These are phyloP conservation scores for Lojkania enalia DNA, from an alignment of 2,329 filamentous ascomycete species.

Conservation along the genomic window DNA sequence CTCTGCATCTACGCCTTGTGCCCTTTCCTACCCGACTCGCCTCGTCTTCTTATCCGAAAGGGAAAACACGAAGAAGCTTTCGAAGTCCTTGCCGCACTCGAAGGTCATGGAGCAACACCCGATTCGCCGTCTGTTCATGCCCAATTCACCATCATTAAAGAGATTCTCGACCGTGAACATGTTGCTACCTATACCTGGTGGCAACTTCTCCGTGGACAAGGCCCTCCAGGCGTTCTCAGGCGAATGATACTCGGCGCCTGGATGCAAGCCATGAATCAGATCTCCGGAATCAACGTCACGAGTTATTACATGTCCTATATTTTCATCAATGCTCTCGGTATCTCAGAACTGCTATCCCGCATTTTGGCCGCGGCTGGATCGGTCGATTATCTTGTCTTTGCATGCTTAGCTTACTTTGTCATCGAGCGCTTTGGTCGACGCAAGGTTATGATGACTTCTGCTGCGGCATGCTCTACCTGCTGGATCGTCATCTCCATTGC, in stretches of 20 bases:
- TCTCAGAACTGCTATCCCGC: conserved; percentile 37
- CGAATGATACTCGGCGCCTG: conserved; percentile 52
- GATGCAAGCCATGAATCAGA: conserved; percentile 53
- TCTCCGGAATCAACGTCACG: conserved; percentile 36
- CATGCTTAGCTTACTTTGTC: conserved; percentile 49
- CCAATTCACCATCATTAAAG: conserved; percentile 45
- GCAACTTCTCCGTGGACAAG: conserved; percentile 48
- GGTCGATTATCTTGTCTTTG: conserved; percentile 52
- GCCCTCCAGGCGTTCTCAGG: conserved; percentile 47
- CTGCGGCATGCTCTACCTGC: conserved; percentile 54
- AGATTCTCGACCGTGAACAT: conserved; percentile 49
- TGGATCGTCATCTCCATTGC: conserved; percentile 54
- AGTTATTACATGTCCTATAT: conserved; percentile 49
- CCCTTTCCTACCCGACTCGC: conserved; percentile 47
- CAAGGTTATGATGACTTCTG: conserved; percentile 53
- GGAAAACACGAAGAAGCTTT: conserved; percentile 52
- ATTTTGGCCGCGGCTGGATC: conserved; percentile 50
- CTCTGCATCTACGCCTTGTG: conserved; percentile 58
- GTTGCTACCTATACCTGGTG: conserved; percentile 51
- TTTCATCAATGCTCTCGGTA: conserved; percentile 47
- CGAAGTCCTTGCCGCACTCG: conserved; percentile 41
- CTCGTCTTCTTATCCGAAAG: conserved; percentile 57
- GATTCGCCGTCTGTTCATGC: conserved; percentile 40
- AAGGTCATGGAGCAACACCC: conserved; percentile 44
- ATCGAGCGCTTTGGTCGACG: conserved; percentile 55